Percentiles rank a stretch among this genome's conserved stretches.
These are phyloP conservation scores for Ilex asprella DNA, from an alignment of 257 asterid species.

Conservation along the genomic window DNA sequence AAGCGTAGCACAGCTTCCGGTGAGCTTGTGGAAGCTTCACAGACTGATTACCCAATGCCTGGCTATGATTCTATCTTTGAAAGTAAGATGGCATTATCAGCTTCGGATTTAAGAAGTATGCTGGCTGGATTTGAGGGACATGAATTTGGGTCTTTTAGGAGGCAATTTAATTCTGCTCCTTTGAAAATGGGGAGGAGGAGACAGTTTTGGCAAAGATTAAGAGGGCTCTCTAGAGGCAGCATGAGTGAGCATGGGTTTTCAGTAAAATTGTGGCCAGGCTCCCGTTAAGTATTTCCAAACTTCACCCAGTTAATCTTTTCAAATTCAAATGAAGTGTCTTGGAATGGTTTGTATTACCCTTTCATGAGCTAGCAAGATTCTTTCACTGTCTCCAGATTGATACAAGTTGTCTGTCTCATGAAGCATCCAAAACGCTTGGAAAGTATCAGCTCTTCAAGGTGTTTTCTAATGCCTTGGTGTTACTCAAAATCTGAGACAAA, in stretches of 20 bases:
- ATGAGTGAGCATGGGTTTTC: constrained; percentile 69
- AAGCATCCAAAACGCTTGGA: too few relatives aligned
- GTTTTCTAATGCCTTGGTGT: too few relatives aligned
- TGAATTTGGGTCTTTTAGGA: constrained; percentile 68
- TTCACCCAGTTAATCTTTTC: neutral
- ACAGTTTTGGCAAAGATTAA: constrained; percentile 64
- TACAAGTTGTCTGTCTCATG: too few relatives aligned
- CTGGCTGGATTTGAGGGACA: constrained; percentile 31
- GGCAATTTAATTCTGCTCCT: constrained; percentile 83
- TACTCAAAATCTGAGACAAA: too few relatives aligned
- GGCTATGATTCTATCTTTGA: constrained; percentile 28
- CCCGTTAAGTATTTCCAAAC: constrained; percentile 1
- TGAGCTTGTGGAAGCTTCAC: constrained; percentile 37
- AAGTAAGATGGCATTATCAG: constrained; percentile 29
- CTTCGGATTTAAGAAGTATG: constrained; percentile 38
- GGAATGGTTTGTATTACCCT: too few relatives aligned
- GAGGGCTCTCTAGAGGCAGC: constrained; percentile 61
- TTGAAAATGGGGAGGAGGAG: constrained; percentile 41
- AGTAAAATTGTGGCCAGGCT: constrained; percentile 16
- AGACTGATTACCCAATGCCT: constrained; percentile 10
- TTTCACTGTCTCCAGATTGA: too few relatives aligned
- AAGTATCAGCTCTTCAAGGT: too few relatives aligned
- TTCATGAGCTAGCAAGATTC: too few relatives aligned
- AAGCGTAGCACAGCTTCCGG: constrained; percentile 30
- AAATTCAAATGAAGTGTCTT: too few relatives aligned